Evolutionary conservation across 805 yeast genomes (phyloP).

Genomic region (Schwanniomyces vanrijiae): DNA sequence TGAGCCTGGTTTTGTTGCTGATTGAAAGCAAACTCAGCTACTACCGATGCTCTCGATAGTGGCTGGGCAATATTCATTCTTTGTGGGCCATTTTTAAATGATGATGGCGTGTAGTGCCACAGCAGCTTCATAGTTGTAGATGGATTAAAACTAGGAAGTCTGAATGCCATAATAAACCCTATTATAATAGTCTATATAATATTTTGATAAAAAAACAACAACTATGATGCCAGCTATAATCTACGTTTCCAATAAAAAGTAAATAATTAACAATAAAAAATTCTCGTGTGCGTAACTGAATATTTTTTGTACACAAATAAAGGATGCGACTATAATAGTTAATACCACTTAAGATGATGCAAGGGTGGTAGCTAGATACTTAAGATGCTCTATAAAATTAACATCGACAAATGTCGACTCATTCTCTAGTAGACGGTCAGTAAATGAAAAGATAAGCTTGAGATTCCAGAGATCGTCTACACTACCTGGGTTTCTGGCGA

Average conservation of each 20-base stretch:
- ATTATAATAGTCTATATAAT: neutral
- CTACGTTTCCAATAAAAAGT: neutral
- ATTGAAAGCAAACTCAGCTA: constrained; percentile 32
- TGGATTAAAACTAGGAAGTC: constrained; percentile 19
- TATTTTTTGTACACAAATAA: constrained; percentile 2
- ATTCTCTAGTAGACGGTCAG: constrained; percentile 42
- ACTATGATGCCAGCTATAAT: neutral
- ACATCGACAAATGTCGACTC: constrained; percentile 46
- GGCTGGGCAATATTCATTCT: constrained; percentile 42
- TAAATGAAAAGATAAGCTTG: constrained; percentile 58
- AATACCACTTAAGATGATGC: constrained; percentile 4
- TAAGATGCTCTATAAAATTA: constrained; percentile 54
- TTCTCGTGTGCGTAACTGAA: constrained; percentile 1
- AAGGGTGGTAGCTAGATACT: constrained; percentile 39
- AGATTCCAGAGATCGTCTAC: constrained; percentile 65
- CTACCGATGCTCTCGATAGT: constrained; percentile 38
- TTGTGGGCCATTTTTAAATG: constrained; percentile 35
- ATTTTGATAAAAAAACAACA: neutral
- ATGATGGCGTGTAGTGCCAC: constrained; percentile 21
- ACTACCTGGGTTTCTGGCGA: constrained; percentile 41
- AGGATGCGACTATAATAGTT: constrained; percentile 2
- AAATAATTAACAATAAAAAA: neutral
- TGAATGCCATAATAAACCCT: constrained; percentile 17
- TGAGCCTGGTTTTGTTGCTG: constrained; percentile 17
- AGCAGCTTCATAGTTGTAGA: constrained; percentile 13